Percentiles rank a stretch among this genome's conserved stretches.
These are phyloP conservation scores for Pseudogymnoascus destructans DNA, from an alignment of 2,329 filamentous ascomycete genomes.

Conservation along the genomic window DNA sequence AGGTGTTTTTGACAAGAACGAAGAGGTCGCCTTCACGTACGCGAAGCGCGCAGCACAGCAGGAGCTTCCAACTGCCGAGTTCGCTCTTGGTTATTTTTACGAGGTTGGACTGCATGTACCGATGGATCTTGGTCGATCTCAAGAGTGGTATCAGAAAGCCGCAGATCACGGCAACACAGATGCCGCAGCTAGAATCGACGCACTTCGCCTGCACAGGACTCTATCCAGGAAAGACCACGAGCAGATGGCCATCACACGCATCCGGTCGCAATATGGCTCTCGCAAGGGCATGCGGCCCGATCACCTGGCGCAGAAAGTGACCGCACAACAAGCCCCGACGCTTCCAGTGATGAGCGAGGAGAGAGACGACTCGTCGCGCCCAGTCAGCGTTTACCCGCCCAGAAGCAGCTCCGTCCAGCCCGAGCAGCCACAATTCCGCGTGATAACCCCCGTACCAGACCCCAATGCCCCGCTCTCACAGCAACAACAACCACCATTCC, in stretches of 20 bases:
- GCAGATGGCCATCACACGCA: constrained; percentile 73
- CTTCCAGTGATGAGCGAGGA: constrained; percentile 23
- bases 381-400: neutral
- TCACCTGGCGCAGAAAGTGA: constrained; percentile 37
- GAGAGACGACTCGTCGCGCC: constrained; percentile 13
- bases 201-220: constrained; percentile 68
- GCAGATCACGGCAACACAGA: constrained; percentile 87
- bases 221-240: constrained; percentile 88
- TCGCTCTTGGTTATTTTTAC: constrained; percentile 93
- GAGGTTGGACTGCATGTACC: constrained; percentile 89
- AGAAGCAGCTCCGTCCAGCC: constrained; percentile 13
- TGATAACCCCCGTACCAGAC: neutral
- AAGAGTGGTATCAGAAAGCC: constrained; percentile 81
- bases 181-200: constrained; percentile 68
- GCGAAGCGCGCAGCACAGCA: constrained; percentile 73
- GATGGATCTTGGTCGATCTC: constrained; percentile 70
- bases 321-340: constrained; percentile 19
- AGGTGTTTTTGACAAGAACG: constrained; percentile 85
- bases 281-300: constrained; percentile 49
- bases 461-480: neutral
- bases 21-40: constrained; percentile 83
- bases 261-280: constrained; percentile 69
- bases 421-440: neutral
- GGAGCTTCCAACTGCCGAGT: constrained; percentile 81
- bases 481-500: neutral